Evolutionary conservation across 78 protist genomes (phyloP).

Genomic region (Cavenderia fasciculata): DNA sequence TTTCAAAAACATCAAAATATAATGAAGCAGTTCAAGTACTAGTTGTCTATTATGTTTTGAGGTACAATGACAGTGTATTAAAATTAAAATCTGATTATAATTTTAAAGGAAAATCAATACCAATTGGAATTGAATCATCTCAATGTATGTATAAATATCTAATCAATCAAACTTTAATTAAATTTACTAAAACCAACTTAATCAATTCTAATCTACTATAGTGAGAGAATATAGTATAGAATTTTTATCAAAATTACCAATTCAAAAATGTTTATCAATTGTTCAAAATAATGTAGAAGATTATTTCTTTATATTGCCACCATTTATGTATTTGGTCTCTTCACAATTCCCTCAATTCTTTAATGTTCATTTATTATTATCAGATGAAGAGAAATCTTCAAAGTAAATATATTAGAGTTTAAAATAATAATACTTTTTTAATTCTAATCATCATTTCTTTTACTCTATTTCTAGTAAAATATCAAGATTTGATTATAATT

Average conservation of each 20-base stretch:
- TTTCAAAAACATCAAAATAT: not conserved
- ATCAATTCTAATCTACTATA: not conserved
- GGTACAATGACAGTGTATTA: constrained; percentile 44
- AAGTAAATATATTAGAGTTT: constrained; percentile 4
- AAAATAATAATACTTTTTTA: too few species aligned
- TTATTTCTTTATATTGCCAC: constrained; percentile 64
- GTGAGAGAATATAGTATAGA: constrained; percentile 39
- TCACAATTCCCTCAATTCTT: constrained; percentile 68
- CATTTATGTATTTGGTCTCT: constrained; percentile 34
- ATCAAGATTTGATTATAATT: not conserved
- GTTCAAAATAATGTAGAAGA: constrained; percentile 18
- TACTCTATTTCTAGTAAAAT: not conserved
- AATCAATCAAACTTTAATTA: not conserved
- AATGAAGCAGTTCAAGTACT: constrained; percentile 8
- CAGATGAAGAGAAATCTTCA: constrained; percentile 31
- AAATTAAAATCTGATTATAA: constrained; percentile 29
- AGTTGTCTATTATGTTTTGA: constrained; percentile 22
- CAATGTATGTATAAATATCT: constrained; percentile 8
- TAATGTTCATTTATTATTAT: constrained; percentile 19
- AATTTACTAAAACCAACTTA: too few species aligned
- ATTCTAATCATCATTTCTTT: not conserved
- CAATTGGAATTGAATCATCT: constrained; percentile 19
- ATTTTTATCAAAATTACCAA: constrained; percentile 60
- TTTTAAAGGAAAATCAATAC: constrained; percentile 1
- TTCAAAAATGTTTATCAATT: constrained; percentile 29